phyloP scores from a whole-genome alignment of 441 rosid species.

The Pelargonium citronellum region DNA sequence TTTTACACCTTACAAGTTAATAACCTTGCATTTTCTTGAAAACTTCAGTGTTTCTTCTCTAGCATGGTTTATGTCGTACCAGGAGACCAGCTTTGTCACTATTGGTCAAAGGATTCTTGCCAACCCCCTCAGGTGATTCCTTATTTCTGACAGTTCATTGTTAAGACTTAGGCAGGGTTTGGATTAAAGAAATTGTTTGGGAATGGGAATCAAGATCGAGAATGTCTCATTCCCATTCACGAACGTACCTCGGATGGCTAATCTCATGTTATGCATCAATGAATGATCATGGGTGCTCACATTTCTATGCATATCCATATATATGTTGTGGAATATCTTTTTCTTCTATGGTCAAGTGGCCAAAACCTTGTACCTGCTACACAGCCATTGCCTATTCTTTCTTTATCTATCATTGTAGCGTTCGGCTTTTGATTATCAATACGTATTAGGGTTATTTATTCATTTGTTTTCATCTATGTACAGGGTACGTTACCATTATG shows the following conservation, averaged over 20 bases:
- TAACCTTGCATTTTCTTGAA: conserved; percentile 11
- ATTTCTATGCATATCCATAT: neutral
- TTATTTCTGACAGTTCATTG: conserved; percentile 20
- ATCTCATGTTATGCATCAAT: neutral
- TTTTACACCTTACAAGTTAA: conserved; percentile 9
- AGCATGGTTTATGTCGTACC: conserved; percentile 99
- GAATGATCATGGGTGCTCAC: neutral
- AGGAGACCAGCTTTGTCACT: conserved; percentile 94
- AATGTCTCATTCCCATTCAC: neutral
- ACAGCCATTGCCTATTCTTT: conserved; percentile 6
- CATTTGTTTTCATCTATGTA: conserved; percentile 17
- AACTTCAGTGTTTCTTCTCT: conserved; percentile 90
- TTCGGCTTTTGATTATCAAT: neutral
- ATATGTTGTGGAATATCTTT: neutral
- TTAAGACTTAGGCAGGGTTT: neutral
- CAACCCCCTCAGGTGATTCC: conserved; percentile 78
- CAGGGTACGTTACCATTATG: conserved; percentile 96
- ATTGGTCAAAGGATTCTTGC: conserved; percentile 96
- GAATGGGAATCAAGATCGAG: too few species aligned
- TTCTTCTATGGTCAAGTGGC: neutral
- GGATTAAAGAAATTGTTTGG: too few species aligned
- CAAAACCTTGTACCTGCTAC: neutral
- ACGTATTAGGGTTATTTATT: conserved; percentile 3
- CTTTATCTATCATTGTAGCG: neutral
- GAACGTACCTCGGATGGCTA: too few species aligned